Evolutionary conservation across 1,139 yeast species (phyloP).

Genomic region (Geotrichum restrictum): DNA sequence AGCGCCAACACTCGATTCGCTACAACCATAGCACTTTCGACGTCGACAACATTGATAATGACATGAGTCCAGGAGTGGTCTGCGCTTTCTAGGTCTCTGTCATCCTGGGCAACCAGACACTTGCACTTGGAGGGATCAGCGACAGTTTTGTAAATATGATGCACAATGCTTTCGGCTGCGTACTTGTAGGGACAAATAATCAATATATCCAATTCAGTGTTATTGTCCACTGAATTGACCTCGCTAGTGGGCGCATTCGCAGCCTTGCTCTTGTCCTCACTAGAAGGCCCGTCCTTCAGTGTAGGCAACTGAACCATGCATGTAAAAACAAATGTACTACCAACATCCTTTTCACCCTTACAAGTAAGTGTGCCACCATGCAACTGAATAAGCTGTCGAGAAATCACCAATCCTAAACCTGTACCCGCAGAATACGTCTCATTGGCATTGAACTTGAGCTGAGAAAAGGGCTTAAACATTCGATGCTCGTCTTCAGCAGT

Average conservation of each 20-base stretch:
- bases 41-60: constrained; percentile 32
- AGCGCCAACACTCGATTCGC: constrained; percentile 12
- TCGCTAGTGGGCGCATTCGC: constrained; percentile 13
- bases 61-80: constrained; percentile 34
- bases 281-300: constrained; percentile 30
- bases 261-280: constrained; percentile 25
- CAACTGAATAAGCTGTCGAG: constrained; percentile 77
- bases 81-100: not conserved
- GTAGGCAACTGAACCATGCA: constrained; percentile 34
- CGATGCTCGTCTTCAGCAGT: constrained; percentile 51
- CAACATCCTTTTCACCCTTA: constrained; percentile 68
- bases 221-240: constrained; percentile 18
- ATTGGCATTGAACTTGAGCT: constrained; percentile 44
- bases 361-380: constrained; percentile 79
- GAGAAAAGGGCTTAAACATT: constrained; percentile 90
- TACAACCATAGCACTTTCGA: constrained; percentile 27
- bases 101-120: constrained; percentile 24
- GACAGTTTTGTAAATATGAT: constrained; percentile 35
- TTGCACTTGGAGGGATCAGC: constrained; percentile 31
- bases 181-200: constrained; percentile 35
- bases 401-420: constrained; percentile 80
- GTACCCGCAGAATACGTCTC: constrained; percentile 55
- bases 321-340: constrained; percentile 58
- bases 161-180: constrained; percentile 34
- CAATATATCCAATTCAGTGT: constrained; percentile 27